Base-by-base conservation (phyloP, 495 filamentous ascomycete species). In the Aspergillus heteromorphus region DNA sequence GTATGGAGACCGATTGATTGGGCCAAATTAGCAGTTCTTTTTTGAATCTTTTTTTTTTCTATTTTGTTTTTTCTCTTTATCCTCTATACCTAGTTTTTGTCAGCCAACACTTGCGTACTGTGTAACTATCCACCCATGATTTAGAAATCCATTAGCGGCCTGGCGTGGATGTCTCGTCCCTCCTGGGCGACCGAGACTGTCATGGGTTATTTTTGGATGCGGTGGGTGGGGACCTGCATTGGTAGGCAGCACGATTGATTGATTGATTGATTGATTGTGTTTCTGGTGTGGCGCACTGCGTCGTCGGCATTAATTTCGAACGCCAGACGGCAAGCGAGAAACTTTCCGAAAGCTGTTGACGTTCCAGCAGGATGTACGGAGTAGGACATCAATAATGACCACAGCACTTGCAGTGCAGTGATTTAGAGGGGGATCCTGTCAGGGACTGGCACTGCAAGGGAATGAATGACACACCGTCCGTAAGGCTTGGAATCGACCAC, bases 1-100 rank as follows among this genome's bases (percentile, higher is more conserved):
- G 54, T 27, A 81, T 81, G 76, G 76, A 81, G 40, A 78, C 74
- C 27, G 74, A 77, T 60, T 78, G 57, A 72, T 29, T 62, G 45
- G 19, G 48, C 50, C 29, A 20, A 48, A 47, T 23, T 40, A 51
- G 23, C 25, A 31, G 30, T 31, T 21, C 36, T 17, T 36, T 47
- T 51, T 49, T 31, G 13, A 4, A 50, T 19, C 8, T 16, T 18
- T 29, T 42, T 23, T 45, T 42, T 36, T 43, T 36, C 19, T 41
- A 40, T 47, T 16, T 18, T 29, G 30, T 23, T 47, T 43, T 38
- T 36, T 38, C 19, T 42, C 21, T 40, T 49, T 21, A 36, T 31
- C 25, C 38, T 40, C 5, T 42, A 20, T 38, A 19, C 40, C 40
- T 9, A 2, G 25, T 9, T 16, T 13, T 38, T 19, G 14, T 45